These are phyloP conservation scores for Ophiostoma triangulosporum DNA, from an alignment of 2,329 filamentous ascomycete genomes.

Conservation along the genomic window DNA sequence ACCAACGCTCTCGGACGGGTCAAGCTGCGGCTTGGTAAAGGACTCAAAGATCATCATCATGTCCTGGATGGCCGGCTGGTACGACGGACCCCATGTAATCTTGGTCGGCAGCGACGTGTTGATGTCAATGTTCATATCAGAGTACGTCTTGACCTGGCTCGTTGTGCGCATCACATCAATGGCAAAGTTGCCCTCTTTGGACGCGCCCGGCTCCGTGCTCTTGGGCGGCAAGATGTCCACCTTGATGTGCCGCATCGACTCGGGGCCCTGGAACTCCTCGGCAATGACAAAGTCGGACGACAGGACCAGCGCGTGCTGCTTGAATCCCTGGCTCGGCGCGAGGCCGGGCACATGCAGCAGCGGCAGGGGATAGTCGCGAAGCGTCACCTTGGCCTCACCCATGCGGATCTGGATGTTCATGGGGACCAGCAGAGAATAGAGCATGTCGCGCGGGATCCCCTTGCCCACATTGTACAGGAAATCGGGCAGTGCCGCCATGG, in stretches of 20 bases:
- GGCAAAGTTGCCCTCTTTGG: conserved; percentile 53
- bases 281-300: conserved; percentile 89
- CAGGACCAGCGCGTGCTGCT: conserved; percentile 68
- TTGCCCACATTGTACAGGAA: conserved; percentile 90
- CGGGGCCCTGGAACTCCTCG: conserved; percentile 72
- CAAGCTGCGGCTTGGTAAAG: conserved; percentile 89
- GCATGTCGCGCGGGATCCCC: conserved; percentile 83
- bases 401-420: conserved; percentile 83
- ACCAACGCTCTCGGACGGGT: conserved; percentile 83
- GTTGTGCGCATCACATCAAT: conserved; percentile 85
- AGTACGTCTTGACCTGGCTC: conserved; percentile 91
- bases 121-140: conserved; percentile 80
- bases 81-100: conserved; percentile 94
- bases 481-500: conserved; percentile 63
- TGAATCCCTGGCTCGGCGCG: conserved; percentile 46
- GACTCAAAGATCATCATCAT: conserved; percentile 99
- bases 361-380: conserved; percentile 89
- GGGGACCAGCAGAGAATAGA: conserved; percentile 79
- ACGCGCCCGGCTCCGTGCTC: conserved; percentile 39
- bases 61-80: conserved; percentile 94
- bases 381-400: conserved; percentile 72
- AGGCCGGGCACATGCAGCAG: conserved; percentile 80
- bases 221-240: conserved; percentile 73
- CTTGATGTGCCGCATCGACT: conserved; percentile 66
- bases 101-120: conserved; percentile 85